Evolutionary conservation across 148 eudicot species (phyloP), one percentile per base, ranked within the genome.

Genomic region (Oxyria digyna): DNA sequence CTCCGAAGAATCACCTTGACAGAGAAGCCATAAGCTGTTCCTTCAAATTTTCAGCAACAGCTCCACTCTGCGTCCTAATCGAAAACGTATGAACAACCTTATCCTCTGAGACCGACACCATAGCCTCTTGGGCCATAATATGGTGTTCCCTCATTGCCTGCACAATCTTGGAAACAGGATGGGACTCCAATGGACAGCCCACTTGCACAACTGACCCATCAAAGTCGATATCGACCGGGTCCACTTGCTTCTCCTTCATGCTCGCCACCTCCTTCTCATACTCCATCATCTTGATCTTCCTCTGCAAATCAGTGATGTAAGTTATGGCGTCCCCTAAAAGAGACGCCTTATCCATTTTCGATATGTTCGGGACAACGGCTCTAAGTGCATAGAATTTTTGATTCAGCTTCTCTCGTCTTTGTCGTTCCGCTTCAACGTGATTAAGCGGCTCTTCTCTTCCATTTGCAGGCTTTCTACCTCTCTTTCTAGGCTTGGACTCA

Each of bases 331-430:
- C 99, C 8, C 91, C 93, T 49, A 94, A 91, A 18, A 94, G 86
- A 15, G 98, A 94, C 3, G 98, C 98, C n/a, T n/a, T n/a, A n/a
- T n/a, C n/a, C n/a, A n/a, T n/a, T n/a, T n/a, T n/a, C n/a, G n/a
- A n/a, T n/a, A 94, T 94, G 46, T 88, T 94, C 0, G 98, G 98
- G 67, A 94, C 98, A 40, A 94, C 89, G 0, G 98, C 95, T 81
- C 99, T 84, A 62, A 94, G 73, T 0, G 97, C 99, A n/a, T 94
- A 94, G 72, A 94, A 94, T 20, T 86, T 80, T 65, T 94, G 99
- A 75, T 94, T 91, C 32, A 94, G 97, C 75, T 94, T 94, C 74
- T 94, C 97, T 5, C 97, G 82, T 67, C 99, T 85, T 69, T 94
- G 99, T 62, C 97, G 80, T 74, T 94, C 96, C 0, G 99, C 97